Evolutionary conservation across 1,284 basidiomycete genomes (phyloP).

Genomic region (Neonothopanus nambi): DNA sequence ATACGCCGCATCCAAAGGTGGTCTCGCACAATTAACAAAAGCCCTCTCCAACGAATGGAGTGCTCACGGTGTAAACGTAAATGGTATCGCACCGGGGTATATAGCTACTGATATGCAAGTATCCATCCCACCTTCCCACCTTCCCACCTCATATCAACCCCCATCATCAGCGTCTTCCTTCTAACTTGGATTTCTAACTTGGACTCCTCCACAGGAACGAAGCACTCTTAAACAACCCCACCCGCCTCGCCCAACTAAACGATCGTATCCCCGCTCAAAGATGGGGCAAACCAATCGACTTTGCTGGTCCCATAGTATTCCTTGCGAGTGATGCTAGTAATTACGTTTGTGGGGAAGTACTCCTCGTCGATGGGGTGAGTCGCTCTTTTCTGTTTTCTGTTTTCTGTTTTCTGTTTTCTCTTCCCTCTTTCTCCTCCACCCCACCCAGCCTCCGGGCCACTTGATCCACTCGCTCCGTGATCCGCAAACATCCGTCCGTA

Average conservation of each 20-base stretch:
- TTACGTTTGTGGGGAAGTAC: constrained; percentile 88
- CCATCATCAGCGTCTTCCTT: background rate
- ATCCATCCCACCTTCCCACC: too few species aligned
- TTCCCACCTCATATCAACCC: too few species aligned
- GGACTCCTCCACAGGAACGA: constrained; percentile 76
- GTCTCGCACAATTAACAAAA: constrained; percentile 82
- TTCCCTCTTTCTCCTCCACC: too few species aligned
- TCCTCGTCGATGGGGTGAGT: constrained; percentile 75
- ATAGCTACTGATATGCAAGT: constrained; percentile 87
- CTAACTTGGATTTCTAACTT: background rate
- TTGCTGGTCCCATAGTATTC: constrained; percentile 90
- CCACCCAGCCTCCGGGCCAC: too few species aligned
- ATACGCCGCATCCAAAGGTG: constrained; percentile 90
- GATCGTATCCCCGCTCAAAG: constrained; percentile 91
- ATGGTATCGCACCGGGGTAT: constrained; percentile 90
- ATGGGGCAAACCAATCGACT: constrained; percentile 89
- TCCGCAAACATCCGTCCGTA: too few species aligned
- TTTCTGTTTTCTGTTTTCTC: too few species aligned
- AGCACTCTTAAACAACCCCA: constrained; percentile 72
- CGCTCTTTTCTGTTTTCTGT: too few species aligned
- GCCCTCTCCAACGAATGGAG: constrained; percentile 69
- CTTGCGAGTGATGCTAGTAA: constrained; percentile 84
- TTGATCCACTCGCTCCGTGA: too few species aligned
- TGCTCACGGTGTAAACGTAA: constrained; percentile 86
- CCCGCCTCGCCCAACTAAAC: constrained; percentile 82